Conservation (phyloP, 1,139 yeast genomes). For the Hansenula sp. region DNA sequence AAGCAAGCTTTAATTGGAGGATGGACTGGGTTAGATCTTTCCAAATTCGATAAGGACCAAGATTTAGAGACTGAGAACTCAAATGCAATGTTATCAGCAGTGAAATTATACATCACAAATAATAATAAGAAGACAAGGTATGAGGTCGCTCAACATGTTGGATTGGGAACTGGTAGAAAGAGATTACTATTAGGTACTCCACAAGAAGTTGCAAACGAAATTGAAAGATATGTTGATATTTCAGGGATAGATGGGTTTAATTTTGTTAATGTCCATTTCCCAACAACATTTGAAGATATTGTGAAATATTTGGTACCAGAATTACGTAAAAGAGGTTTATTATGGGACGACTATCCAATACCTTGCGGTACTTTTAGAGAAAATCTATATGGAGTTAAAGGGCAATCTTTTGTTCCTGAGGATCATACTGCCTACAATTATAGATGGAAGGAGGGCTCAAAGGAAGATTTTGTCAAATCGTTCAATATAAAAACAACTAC, state of each 20-base stretch:
- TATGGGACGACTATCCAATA: constrained; percentile 28
- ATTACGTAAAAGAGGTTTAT: constrained; percentile 27
- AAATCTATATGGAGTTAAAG: constrained; percentile 33
- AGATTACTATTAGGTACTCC: too few species aligned
- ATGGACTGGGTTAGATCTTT: constrained; percentile 27
- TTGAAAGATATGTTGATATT: constrained; percentile 29
- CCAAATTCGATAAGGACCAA: constrained; percentile 24
- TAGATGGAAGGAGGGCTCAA: too few species aligned
- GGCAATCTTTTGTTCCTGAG: too few species aligned
- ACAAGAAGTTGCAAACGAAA: too few species aligned
- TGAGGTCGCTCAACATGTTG: constrained; percentile 14
- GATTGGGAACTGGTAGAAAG: constrained; percentile 6
- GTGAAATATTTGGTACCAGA: constrained; percentile 30
- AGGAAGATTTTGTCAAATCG: constrained; percentile 29
- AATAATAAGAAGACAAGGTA: too few species aligned
- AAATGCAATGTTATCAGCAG: constrained; percentile 25
- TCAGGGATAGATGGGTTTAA: constrained; percentile 34
- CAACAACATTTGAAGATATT: constrained; percentile 30
- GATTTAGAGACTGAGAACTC: too few species aligned
- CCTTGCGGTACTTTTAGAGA: too few species aligned
- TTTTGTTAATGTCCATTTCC: constrained; percentile 27
- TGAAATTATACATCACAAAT: constrained; percentile 9
- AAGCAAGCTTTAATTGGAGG: constrained; percentile 34
- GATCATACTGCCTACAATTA: too few species aligned
- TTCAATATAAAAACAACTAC: not conserved